phyloP scores from a whole-genome alignment of 345 rosid genomes.

The Psidium friedrichsthalianum region DNA sequence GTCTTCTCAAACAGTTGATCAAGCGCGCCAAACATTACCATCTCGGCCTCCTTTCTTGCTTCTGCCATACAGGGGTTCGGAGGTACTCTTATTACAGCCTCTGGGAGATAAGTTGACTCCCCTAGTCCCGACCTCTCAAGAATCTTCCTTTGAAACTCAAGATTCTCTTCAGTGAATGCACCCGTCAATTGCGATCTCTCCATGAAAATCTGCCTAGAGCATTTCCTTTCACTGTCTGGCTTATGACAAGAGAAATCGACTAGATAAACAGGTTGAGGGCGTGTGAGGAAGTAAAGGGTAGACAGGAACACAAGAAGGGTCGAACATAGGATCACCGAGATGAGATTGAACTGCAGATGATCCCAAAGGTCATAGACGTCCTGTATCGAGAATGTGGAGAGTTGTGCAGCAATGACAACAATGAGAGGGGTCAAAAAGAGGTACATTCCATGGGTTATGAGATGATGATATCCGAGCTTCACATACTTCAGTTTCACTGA shows the following conservation, averaged over 20 bases:
- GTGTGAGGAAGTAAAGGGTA: constrained; percentile 35
- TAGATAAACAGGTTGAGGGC: constrained; percentile 32
- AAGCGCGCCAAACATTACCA: constrained; percentile 40
- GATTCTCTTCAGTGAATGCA: constrained; percentile 24
- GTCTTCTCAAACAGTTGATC: constrained; percentile 38
- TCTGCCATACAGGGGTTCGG: constrained; percentile 34
- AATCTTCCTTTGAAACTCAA: constrained; percentile 34
- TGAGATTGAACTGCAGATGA: constrained; percentile 38
- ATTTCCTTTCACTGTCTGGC: constrained; percentile 25
- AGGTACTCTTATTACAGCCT: constrained; percentile 25
- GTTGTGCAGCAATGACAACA: constrained; percentile 21
- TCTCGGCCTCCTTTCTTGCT: constrained; percentile 40
- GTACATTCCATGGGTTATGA: constrained; percentile 27
- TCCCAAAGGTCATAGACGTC: constrained; percentile 39
- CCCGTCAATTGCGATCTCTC: constrained; percentile 17
- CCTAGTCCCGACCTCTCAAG: constrained; percentile 48
- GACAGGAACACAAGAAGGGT: constrained; percentile 27
- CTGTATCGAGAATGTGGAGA: constrained; percentile 22
- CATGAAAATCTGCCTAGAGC: constrained; percentile 27
- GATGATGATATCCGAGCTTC: constrained; percentile 34
- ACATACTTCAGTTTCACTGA: constrained; percentile 42
- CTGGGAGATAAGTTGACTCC: constrained; percentile 38
- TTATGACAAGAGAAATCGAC: constrained; percentile 36
- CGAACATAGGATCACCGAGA: constrained; percentile 28
- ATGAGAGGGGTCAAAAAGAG: constrained; percentile 29